Conservation (phyloP, 805 yeast genomes). For the Cyberlindnera veronae region DNA sequence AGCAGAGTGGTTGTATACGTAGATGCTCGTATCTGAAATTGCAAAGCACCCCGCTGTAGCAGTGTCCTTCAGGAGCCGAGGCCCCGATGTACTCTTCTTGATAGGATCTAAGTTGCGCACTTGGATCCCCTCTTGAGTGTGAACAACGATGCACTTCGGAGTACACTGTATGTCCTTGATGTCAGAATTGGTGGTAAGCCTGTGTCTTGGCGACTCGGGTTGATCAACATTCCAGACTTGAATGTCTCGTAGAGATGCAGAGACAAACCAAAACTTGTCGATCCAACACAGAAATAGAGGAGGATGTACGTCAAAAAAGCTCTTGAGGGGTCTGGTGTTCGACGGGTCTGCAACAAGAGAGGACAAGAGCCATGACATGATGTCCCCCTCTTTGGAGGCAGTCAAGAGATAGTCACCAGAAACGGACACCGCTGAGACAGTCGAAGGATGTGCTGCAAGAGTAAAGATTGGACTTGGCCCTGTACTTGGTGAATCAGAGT, state of each 20-base stretch:
- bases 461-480: conserved; percentile 4
- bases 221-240: conserved; percentile 4
- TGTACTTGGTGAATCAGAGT: neutral
- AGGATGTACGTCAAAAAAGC: conserved; percentile 1
- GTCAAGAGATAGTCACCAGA: conserved; percentile 5
- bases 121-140: neutral
- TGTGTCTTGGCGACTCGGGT: too few relatives aligned
- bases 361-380: conserved; percentile 8
- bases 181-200: neutral
- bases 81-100: neutral
- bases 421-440: conserved; percentile 3
- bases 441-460: conserved; percentile 8
- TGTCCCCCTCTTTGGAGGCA: conserved; percentile 12
- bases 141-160: conserved; percentile 1
- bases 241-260: conserved; percentile 3
- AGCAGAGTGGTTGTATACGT: neutral
- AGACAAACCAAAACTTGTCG: neutral
- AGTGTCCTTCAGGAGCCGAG: neutral
- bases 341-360: conserved; percentile 1
- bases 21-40: neutral
- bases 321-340: neutral
- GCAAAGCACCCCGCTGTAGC: neutral
- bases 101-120: neutral
- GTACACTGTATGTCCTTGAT: conserved; percentile 4
- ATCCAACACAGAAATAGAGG: conserved; percentile 6